Percentiles rank a stretch among this genome's conserved stretches.
Evolutionary conservation across 371 early-diverging fungal genomes (phyloP).

Genomic region (Mortierella sp.): DNA sequence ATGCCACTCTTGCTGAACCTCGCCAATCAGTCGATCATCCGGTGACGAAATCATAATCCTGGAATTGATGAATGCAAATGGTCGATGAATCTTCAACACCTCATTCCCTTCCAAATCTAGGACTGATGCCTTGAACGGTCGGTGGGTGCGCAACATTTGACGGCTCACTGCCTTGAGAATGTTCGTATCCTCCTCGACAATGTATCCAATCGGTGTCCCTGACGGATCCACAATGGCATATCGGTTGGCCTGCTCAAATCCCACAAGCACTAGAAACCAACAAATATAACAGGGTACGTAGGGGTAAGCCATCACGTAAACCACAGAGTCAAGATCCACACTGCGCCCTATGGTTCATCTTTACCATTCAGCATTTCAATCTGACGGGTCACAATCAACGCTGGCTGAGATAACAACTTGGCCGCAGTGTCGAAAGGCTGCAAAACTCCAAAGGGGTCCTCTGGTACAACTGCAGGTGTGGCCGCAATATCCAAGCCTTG

Average conservation of each 20-base stretch:
- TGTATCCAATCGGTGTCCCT: slow-evolving; percentile 81
- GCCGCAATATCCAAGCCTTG: slow-evolving; percentile 43
- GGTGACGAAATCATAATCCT: slow-evolving; percentile 72
- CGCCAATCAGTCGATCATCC: slow-evolving; percentile 77
- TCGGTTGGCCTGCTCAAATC: slow-evolving; percentile 91
- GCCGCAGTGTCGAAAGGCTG: slow-evolving; percentile 52
- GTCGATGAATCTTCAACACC: slow-evolving; percentile 79
- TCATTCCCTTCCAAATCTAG: slow-evolving; percentile 76
- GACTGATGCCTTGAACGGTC: slow-evolving; percentile 82
- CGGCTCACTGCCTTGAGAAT: slow-evolving; percentile 72
- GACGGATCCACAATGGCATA: slow-evolving; percentile 81
- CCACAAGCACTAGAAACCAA: slow-evolving; percentile 49
- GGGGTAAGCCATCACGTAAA: too few relatives aligned
- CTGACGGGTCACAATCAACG: slow-evolving; percentile 79
- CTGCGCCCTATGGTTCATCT: background rate
- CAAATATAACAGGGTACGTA: too few relatives aligned
- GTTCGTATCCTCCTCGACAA: slow-evolving; percentile 79
- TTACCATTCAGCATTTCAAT: slow-evolving; percentile 84
- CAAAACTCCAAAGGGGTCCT: slow-evolving; percentile 43
- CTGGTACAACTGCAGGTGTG: slow-evolving; percentile 49
- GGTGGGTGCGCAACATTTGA: slow-evolving; percentile 81
- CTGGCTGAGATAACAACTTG: slow-evolving; percentile 64
- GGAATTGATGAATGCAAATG: slow-evolving; percentile 85
- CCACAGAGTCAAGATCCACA: too few relatives aligned
- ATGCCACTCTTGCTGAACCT: slow-evolving; percentile 93